A percentile compares a stretch with the other conserved stretches of the same genome.
Evolutionary conservation across 176 grass and related monocot species (phyloP).

Genomic region (Oryza longistaminata): DNA sequence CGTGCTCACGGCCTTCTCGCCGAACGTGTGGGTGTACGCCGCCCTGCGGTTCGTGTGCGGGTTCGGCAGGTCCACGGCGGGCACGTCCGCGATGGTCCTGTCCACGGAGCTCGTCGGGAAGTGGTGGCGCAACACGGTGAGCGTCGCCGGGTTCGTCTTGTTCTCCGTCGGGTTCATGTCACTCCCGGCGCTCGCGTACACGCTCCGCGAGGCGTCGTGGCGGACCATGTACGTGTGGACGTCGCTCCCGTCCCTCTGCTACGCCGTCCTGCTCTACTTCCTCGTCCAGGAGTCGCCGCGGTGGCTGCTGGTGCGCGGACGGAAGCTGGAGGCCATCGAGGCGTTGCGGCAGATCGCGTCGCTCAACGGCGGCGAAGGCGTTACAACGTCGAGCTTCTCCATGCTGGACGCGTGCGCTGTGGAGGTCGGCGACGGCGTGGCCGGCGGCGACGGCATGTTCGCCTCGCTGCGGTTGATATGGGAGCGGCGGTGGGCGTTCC

Average conservation of each 20-base stretch:
- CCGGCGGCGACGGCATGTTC: constrained; percentile 24
- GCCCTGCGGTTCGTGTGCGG: constrained; percentile 69
- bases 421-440: neutral
- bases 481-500: constrained; percentile 64
- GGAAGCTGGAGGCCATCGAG: constrained; percentile 67
- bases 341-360: constrained; percentile 54
- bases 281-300: constrained; percentile 75
- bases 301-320: constrained; percentile 87
- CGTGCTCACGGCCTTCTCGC: constrained; percentile 53
- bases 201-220: constrained; percentile 58
- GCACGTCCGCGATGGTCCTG: constrained; percentile 67
- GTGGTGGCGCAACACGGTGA: constrained; percentile 70
- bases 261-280: constrained; percentile 50
- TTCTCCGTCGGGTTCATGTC: constrained; percentile 87
- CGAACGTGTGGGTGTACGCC: constrained; percentile 83
- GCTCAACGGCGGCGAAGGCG: constrained; percentile 40
- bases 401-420: constrained; percentile 46
- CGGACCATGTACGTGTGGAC: constrained; percentile 75
- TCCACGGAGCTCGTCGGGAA: constrained; percentile 78
- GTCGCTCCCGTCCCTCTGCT: constrained; percentile 61
- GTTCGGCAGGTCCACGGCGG: constrained; percentile 58
- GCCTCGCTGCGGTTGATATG: constrained; percentile 52
- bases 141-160: constrained; percentile 59
- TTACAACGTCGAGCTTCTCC: constrained; percentile 75
- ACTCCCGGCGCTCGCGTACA: constrained; percentile 68